Evolutionary conservation across 2,329 filamentous ascomycete species (phyloP).

Genomic region (Ophiostoma sp.): DNA sequence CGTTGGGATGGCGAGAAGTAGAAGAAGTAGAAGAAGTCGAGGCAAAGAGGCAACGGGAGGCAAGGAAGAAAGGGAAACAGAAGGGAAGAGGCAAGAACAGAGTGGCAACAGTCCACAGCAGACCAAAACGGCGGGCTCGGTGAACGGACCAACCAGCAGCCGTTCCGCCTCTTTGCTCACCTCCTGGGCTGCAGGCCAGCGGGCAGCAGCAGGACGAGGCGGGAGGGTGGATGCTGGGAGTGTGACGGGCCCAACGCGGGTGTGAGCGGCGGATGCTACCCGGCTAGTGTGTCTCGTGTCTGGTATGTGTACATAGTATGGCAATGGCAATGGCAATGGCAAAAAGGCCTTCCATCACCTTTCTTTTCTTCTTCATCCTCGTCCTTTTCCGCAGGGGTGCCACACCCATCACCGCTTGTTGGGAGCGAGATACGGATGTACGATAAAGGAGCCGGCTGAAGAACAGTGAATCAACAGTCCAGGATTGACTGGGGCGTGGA

Average conservation of each 20-base stretch:
- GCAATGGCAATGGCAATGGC: not conserved
- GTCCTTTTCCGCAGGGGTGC: not conserved
- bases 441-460: slow-evolving; percentile 11
- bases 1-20: not conserved
- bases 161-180: slow-evolving; percentile 25
- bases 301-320: not conserved
- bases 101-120: not conserved
- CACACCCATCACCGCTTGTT: slow-evolving; percentile 12
- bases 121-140: slow-evolving; percentile 21
- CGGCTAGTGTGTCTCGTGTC: not conserved
- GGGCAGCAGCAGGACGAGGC: slow-evolving; percentile 14
- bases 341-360: not conserved
- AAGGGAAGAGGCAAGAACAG: not conserved
- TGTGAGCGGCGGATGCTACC: slow-evolving; percentile 19
- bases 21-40: slow-evolving; percentile 3
- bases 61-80: not conserved
- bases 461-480: not conserved
- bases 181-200: slow-evolving; percentile 11
- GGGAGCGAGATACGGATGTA: slow-evolving; percentile 3
- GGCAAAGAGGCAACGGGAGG: not conserved
- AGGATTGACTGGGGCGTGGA: not conserved
- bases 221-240: slow-evolving; percentile 1
- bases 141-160: slow-evolving; percentile 24
- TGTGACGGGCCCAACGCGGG: slow-evolving; percentile 14
- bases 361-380: not conserved